Conservation (phyloP, 1,139 yeast species). For the Diutina siamensis region DNA sequence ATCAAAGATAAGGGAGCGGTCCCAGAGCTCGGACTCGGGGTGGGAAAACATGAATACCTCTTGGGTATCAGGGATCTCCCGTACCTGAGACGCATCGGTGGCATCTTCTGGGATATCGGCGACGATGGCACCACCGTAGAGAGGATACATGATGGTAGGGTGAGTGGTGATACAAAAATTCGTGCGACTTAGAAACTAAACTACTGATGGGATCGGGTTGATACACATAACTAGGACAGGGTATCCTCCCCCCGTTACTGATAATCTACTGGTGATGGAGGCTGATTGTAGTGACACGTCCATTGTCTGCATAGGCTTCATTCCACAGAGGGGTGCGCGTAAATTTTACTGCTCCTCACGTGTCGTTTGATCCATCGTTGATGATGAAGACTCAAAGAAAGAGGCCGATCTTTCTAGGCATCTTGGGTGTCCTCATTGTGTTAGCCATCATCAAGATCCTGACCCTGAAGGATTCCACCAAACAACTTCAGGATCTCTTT, state of each 20-base stretch:
- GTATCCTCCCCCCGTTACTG: too few species aligned
- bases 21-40: not conserved
- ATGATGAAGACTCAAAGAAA: constrained; percentile 3
- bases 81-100: not conserved
- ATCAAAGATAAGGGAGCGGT: constrained; percentile 1
- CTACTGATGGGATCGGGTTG: too few species aligned
- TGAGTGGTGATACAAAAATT: too few species aligned
- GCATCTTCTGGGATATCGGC: not conserved
- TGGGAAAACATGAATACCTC: constrained; percentile 1
- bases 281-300: too few species aligned
- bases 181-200: too few species aligned
- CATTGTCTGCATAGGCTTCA: too few species aligned
- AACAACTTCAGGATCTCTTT: constrained; percentile 4
- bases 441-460: not conserved
- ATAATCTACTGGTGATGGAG: too few species aligned
- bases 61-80: constrained; percentile 5
- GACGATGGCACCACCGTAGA: constrained; percentile 3
- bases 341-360: too few species aligned
- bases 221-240: too few species aligned
- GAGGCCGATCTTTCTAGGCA: constrained; percentile 1
- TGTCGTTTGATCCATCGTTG: not conserved
- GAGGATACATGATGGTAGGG: not conserved
- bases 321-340: too few species aligned
- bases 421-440: not conserved
- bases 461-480: not conserved